Conservation (phyloP, 2,329 filamentous ascomycete species). For the Botrytis fragariae region DNA sequence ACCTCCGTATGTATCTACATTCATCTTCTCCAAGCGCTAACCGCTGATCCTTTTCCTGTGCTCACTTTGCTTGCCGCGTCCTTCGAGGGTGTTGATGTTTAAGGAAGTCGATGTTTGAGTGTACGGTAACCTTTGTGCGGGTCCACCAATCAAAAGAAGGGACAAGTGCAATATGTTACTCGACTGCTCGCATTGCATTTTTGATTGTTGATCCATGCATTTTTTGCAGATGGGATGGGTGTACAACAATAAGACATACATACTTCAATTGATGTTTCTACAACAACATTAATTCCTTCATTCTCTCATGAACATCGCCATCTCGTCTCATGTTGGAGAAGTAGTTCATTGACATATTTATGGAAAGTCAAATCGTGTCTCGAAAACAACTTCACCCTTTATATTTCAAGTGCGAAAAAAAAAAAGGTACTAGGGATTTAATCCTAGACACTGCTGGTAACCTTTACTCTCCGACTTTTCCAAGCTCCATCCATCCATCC, state of each 20-base stretch:
- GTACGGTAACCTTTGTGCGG: neutral
- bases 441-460: neutral
- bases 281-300: neutral
- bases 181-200: conserved; percentile 10
- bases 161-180: neutral
- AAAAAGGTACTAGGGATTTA: conserved; percentile 2
- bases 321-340: neutral
- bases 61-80: conserved; percentile 2
- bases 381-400: neutral
- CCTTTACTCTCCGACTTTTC: conserved; percentile 14
- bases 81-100: neutral
- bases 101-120: neutral
- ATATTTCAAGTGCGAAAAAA: neutral
- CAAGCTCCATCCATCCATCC: neutral
- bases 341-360: neutral
- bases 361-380: too few species aligned
- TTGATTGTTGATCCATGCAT: neutral
- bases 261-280: neutral
- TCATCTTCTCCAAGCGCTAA: neutral
- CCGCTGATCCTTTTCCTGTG: neutral
- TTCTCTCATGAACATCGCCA: neutral
- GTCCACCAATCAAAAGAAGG: neutral
- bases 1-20: neutral
- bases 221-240: conserved; percentile 2
- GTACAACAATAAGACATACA: neutral